phyloP scores from a whole-genome alignment of 2,329 filamentous ascomycete species.

The Massarina eburnea region DNA sequence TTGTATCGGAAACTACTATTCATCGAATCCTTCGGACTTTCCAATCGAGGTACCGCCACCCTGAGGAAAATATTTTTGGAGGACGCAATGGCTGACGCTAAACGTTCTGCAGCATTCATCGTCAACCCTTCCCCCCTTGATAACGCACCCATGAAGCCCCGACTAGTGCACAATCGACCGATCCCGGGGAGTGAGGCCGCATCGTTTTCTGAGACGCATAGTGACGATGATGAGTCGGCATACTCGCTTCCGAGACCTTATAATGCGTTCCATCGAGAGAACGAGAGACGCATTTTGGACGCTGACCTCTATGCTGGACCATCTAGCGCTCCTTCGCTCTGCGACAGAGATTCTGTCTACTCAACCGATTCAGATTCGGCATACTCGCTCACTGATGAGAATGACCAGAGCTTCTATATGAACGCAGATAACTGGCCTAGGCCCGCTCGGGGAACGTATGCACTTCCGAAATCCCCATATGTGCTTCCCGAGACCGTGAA shows the following conservation, averaged over 20 bases:
- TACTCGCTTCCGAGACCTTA: background rate
- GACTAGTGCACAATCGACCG: too few species aligned
- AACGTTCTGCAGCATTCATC: too few species aligned
- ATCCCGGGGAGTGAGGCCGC: too few species aligned
- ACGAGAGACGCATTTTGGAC: background rate
- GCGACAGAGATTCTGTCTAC: background rate
- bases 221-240: background rate
- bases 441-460: background rate
- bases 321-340: background rate
- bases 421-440: background rate
- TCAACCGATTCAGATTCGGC: background rate
- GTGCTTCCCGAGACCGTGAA: background rate
- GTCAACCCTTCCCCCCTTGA: too few species aligned
- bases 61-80: too few species aligned
- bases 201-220: too few species aligned
- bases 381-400: background rate
- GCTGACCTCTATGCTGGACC: background rate
- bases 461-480: background rate
- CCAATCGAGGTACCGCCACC: too few species aligned
- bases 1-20: background rate
- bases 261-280: background rate
- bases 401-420: background rate
- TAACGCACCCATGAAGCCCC: too few species aligned
- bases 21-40: background rate
- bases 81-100: too few species aligned